A percentile compares a stretch with the other conserved stretches of the same genome.
phyloP scores from a whole-genome alignment of 2,329 filamentous ascomycete genomes.

The Colletotrichum sp. region DNA sequence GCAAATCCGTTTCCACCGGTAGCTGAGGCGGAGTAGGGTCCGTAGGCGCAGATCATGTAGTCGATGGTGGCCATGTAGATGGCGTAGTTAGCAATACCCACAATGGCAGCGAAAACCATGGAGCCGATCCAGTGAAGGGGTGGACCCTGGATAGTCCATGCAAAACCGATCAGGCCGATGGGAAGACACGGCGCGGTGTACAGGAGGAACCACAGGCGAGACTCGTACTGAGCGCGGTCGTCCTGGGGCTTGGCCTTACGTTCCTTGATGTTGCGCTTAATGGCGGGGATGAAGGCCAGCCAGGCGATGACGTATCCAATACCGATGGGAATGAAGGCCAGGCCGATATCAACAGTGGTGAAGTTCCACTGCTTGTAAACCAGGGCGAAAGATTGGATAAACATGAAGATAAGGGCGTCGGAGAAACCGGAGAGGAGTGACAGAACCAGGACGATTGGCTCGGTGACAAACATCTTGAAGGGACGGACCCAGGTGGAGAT shows the following conservation, averaged over 20 bases:
- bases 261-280: conserved; percentile 57
- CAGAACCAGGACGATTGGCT: conserved; percentile 75
- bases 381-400: conserved; percentile 72
- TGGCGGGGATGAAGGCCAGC: conserved; percentile 62
- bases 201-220: conserved; percentile 68
- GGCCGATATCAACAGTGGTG: conserved; percentile 56
- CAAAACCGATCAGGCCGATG: conserved; percentile 73
- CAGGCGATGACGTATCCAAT: conserved; percentile 71
- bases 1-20: conserved; percentile 79
- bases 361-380: conserved; percentile 75
- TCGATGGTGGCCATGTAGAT: conserved; percentile 82
- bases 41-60: conserved; percentile 79
- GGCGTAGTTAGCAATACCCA: conserved; percentile 76
- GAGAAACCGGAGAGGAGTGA: conserved; percentile 76
- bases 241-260: conserved; percentile 54
- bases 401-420: conserved; percentile 80
- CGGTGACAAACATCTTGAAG: conserved; percentile 75
- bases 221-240: conserved; percentile 71
- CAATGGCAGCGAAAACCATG: conserved; percentile 67
- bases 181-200: conserved; percentile 66
- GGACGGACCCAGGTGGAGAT: conserved; percentile 64
- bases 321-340: conserved; percentile 70
- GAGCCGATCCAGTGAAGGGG: conserved; percentile 71
- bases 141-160: conserved; percentile 70
- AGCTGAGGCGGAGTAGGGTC: conserved; percentile 74